Evolutionary conservation across 2,329 filamentous ascomycete species (phyloP).

Genomic region (Neopestalotiopsis sp.): DNA sequence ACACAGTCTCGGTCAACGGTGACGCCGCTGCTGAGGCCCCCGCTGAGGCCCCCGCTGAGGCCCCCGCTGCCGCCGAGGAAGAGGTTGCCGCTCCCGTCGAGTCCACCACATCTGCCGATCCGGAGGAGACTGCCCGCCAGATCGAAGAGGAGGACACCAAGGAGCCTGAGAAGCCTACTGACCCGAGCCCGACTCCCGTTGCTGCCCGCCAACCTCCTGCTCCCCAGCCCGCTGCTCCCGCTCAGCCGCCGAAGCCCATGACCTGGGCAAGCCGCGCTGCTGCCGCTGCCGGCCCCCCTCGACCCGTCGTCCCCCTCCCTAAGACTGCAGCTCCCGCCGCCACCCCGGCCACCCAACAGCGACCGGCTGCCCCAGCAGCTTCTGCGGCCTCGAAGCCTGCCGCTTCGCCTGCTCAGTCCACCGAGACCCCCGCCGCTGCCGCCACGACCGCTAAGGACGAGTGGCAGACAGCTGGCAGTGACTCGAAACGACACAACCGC

Average conservation of each 20-base stretch:
- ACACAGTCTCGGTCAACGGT: slow-evolving; percentile 32
- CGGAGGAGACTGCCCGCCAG: slow-evolving; percentile 58
- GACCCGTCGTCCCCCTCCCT: slow-evolving; percentile 57
- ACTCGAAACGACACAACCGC: slow-evolving; percentile 84
- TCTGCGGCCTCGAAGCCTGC: slow-evolving; percentile 52
- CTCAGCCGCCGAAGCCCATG: slow-evolving; percentile 64
- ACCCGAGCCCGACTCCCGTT: slow-evolving; percentile 61
- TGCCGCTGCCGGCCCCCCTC: slow-evolving; percentile 65
- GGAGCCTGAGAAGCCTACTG: slow-evolving; percentile 71
- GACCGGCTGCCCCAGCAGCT: slow-evolving; percentile 54
- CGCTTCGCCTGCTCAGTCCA: slow-evolving; percentile 40
- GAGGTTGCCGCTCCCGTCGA: slow-evolving; percentile 41
- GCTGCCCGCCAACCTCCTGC: slow-evolving; percentile 51
- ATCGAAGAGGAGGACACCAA: slow-evolving; percentile 60
- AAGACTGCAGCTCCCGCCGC: slow-evolving; percentile 63
- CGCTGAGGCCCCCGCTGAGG: slow-evolving; percentile 22
- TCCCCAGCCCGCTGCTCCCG: slow-evolving; percentile 39
- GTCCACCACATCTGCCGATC: slow-evolving; percentile 45
- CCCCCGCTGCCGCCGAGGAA: slow-evolving; percentile 40
- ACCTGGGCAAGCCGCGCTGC: slow-evolving; percentile 76
- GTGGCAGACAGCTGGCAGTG: slow-evolving; percentile 88
- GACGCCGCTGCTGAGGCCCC: slow-evolving; percentile 14
- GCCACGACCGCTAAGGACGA: slow-evolving; percentile 64
- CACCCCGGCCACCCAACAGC: slow-evolving; percentile 58
- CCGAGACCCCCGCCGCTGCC: slow-evolving; percentile 42